A percentile compares a stretch with the other conserved stretches of the same genome.
Conservation (phyloP, 805 yeast species). For the Teunomyces kruisii region DNA sequence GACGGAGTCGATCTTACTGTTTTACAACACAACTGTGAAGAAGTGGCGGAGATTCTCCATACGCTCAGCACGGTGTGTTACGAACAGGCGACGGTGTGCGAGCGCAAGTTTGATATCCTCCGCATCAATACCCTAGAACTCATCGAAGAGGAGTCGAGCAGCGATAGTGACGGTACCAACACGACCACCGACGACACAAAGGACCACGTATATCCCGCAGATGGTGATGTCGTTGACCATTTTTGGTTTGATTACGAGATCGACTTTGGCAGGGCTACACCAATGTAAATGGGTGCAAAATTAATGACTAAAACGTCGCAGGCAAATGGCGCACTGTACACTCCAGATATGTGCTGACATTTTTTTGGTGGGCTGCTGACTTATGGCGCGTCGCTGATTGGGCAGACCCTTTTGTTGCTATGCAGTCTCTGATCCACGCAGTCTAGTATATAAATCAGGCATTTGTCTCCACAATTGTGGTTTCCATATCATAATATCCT, state of each 20-base stretch:
- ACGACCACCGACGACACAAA: too few species aligned
- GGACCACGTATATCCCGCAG: too few species aligned
- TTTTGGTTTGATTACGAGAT: neutral
- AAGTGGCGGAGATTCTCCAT: neutral
- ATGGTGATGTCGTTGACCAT: neutral
- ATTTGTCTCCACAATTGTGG: constrained; percentile 7
- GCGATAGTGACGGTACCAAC: neutral
- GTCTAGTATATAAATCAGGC: constrained; percentile 4
- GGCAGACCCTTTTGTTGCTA: neutral
- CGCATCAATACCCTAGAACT: neutral
- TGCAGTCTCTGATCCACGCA: neutral
- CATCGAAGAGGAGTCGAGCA: neutral
- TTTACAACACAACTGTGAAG: neutral
- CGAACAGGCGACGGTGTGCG: neutral
- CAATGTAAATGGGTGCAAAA: constrained; percentile 1
- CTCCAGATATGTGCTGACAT: neutral
- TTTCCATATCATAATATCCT: neutral
- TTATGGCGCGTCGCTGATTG: neutral
- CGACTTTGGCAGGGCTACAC: neutral
- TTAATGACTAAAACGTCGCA: neutral
- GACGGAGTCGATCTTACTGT: neutral
- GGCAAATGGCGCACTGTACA: neutral
- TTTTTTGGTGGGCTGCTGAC: neutral
- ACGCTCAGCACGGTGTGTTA: neutral
- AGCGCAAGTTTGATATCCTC: neutral